These are phyloP conservation scores for Grosmannia penicillata DNA, from an alignment of 2,329 filamentous ascomycete genomes.

Conservation along the genomic window DNA sequence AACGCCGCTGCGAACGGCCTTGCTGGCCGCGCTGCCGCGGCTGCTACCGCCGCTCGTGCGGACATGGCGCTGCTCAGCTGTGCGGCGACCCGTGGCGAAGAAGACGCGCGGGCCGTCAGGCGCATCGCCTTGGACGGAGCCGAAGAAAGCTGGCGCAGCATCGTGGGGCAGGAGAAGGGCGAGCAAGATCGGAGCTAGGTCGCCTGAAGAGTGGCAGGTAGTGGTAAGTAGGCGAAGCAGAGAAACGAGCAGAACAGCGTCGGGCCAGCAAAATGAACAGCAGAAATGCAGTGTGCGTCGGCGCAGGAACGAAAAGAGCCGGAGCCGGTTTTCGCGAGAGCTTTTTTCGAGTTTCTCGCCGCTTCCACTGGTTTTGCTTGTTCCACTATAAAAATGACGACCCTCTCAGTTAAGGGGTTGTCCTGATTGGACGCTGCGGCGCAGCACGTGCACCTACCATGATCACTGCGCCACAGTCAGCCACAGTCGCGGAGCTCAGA, in stretches of 20 bases:
- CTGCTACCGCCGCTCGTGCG: not conserved
- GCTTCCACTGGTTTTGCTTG: too few species aligned
- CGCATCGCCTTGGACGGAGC: conserved; percentile 6
- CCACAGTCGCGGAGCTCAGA: not conserved
- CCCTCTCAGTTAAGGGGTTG: too few species aligned
- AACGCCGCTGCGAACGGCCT: not conserved
- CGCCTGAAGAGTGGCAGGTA: not conserved
- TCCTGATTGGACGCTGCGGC: not conserved
- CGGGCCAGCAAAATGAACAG: too few species aligned
- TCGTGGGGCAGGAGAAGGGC: not conserved
- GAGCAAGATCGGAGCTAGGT: not conserved
- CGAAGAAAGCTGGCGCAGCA: conserved; percentile 8
- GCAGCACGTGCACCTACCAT: too few species aligned
- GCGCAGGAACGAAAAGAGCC: too few species aligned
- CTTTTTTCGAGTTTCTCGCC: too few species aligned
- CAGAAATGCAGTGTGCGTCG: too few species aligned
- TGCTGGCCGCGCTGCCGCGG: not conserved
- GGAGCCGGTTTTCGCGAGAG: too few species aligned
- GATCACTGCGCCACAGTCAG: not conserved
- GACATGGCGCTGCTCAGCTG: conserved; percentile 8
- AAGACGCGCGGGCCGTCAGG: conserved; percentile 1
- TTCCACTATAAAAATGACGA: too few species aligned
- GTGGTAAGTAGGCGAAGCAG: not conserved
- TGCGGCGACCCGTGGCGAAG: conserved; percentile 12
- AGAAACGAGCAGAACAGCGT: too few species aligned